Evolutionary conservation across 2,329 filamentous ascomycete species (phyloP), one percentile per base, ranked within the genome.

Genomic region (Ascochyta clinopodiicola): DNA sequence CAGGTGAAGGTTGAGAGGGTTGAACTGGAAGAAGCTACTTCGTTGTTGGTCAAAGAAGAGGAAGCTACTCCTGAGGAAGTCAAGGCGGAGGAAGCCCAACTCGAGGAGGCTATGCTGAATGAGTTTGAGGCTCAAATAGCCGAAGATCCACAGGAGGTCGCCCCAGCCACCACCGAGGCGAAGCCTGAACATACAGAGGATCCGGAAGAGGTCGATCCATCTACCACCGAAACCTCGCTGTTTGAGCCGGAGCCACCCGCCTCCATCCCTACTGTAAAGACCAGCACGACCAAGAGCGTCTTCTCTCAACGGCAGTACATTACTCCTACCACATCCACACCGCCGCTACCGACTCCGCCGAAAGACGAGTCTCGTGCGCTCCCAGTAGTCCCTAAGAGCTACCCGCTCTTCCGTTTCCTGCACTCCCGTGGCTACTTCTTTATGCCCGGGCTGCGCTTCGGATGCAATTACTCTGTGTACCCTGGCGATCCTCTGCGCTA

Each of bases 401-500:
- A 91, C 64, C 86, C 91, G 2, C 80, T 98, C 21, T 96, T 92
- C 76, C 86, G 85, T 32, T 88, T 95, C 71, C 80, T 99, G 24
- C 91, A 97, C 70, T 81, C 83, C 7, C 81, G 84, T 17, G 90
- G 89, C 44, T 97, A 94, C 77, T 98, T 89, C 78, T 87, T 95
- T 70, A 93, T 92, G 50, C 95, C 95, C 1, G 95, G 95, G 8
- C 82, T 99, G 47, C 90, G 95, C 24, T 99, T 99, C 69, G 95
- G 95, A 24, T 96, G 93, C 67, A 87, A 95, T 69, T 97, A 96
- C 77, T 92, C 92, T 64, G 91, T 96, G 5, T 99, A 99, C 68
- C 95, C 95, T 0, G 95, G 95, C 40, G 95, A 99, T 73, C 92
- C 95, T 1, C 81, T 99, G 46, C 88, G 95, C 10, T 99, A 96